Base-by-base conservation (phyloP, 2,329 filamentous ascomycete species). In the Cercospora citrullina region DNA sequence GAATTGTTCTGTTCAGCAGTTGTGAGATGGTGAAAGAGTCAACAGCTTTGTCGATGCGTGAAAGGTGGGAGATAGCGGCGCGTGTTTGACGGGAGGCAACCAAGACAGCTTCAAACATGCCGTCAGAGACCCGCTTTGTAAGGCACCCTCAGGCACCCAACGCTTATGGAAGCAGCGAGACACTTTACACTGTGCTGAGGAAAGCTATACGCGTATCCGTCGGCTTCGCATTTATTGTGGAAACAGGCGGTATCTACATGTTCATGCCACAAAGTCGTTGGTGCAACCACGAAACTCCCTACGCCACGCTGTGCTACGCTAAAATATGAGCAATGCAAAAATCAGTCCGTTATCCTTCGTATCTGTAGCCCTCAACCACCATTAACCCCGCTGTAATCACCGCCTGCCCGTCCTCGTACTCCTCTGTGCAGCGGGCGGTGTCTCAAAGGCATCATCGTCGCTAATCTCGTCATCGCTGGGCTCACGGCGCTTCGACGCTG, bases 381-480 rank as follows among this genome's bases (percentile, higher is more conserved):
- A 42, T 14, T 21, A 60, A 16, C 12, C 12, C 48, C 48, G 6
- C 23, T n/a, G 6, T 9, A 16, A 14, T 72, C 65, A 71, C 23
- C 69, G 63, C 57, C 71, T 62, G 5, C 69, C 69, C n/a, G 66
- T 70, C 51, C 67, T 67, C 28, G 64, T 31, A 42, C 64, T 65
- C 12, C 72, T 66, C 64, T 72, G 72, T 31, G 69, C 68, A 48
- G 72, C 65, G 10, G 74, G 74, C 28, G 75, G 74, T 14, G 78
- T 75, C 71, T 79, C 79, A 66, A 80, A 80, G 9, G 79, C 79
- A 59, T 80, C 78, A 45, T 77, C 76, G 63, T 80, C 78, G 60
- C 74, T 76, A 45, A 80, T 80, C 70, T 80, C 79, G 63, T 80
- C 79, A 12, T 80, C 79, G 61, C 76, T 78, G 21, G 81, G 80